These are phyloP conservation scores for Penicillium nordicum DNA, from an alignment of 2,329 filamentous ascomycete species.

Conservation along the genomic window DNA sequence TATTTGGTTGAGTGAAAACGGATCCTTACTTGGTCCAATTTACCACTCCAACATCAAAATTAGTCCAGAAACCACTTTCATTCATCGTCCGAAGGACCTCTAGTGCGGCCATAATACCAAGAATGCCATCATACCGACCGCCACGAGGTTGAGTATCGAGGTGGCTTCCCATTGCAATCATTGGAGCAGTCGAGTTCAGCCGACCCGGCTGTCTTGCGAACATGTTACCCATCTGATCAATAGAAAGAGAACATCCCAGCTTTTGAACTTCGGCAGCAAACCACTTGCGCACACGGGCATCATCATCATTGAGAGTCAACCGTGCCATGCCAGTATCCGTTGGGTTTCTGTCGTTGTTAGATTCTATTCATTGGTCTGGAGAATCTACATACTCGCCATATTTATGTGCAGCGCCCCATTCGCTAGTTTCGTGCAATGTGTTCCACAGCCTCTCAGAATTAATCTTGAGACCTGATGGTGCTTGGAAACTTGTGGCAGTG, in stretches of 20 bases:
- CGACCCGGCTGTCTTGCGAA: constrained; percentile 26
- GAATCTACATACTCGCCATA: constrained; percentile 27
- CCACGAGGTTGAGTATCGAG: constrained; percentile 32
- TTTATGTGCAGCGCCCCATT: constrained; percentile 31
- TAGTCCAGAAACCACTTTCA: constrained; percentile 63
- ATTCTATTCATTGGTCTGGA: no score
- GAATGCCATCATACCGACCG: constrained; percentile 66
- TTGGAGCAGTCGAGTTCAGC: constrained; percentile 19
- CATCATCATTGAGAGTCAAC: constrained; percentile 64
- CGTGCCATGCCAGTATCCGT: constrained; percentile 62
- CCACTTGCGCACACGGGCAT: constrained; percentile 67
- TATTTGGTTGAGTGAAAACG: no score
- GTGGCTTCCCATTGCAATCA: constrained; percentile 48
- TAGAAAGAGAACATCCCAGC: constrained; percentile 60
- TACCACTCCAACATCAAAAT: constrained; percentile 65
- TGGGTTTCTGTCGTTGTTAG: constrained; percentile 13
- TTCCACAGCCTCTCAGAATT: constrained; percentile 29
- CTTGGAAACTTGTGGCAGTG: constrained; percentile 10
- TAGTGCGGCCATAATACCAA: constrained; percentile 66
- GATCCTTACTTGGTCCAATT: constrained; percentile 52
- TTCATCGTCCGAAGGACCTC: constrained; percentile 65
- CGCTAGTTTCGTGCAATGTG: constrained; percentile 31
- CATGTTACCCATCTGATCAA: constrained; percentile 59
- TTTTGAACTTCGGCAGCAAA: constrained; percentile 58
- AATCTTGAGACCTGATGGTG: constrained; percentile 25